Conservation (phyloP, 345 rosid genomes). For the Punica granatum region DNA sequence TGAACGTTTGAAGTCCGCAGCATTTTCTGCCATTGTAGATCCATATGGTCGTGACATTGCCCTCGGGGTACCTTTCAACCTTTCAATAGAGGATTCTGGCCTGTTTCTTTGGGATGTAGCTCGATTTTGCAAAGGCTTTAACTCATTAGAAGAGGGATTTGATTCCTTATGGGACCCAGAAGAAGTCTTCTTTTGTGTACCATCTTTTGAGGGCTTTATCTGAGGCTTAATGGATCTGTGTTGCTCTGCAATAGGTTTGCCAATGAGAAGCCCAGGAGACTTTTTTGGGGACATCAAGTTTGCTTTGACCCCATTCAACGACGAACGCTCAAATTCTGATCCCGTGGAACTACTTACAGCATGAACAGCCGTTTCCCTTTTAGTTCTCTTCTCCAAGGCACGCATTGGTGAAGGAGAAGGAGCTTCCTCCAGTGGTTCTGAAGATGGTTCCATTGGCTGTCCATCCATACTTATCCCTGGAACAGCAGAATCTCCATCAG, state of each 20-base stretch:
- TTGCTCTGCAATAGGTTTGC: constrained; percentile 33
- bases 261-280: constrained; percentile 32
- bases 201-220: constrained; percentile 30
- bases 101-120: constrained; percentile 34
- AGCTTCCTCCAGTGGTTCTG: constrained; percentile 23
- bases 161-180: constrained; percentile 34
- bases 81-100: constrained; percentile 41
- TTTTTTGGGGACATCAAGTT: constrained; percentile 39
- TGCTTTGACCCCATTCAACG: constrained; percentile 33
- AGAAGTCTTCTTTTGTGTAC: constrained; percentile 36
- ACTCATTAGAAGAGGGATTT: constrained; percentile 25
- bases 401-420: constrained; percentile 21
- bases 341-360: constrained; percentile 28
- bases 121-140: constrained; percentile 37
- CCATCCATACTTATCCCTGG: constrained; percentile 26
- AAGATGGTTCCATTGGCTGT: constrained; percentile 22
- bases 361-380: constrained; percentile 13
- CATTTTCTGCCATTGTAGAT: constrained; percentile 28
- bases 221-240: constrained; percentile 31
- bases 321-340: constrained; percentile 26
- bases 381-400: constrained; percentile 25
- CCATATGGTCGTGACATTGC: constrained; percentile 26
- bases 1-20: constrained; percentile 26
- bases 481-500: constrained; percentile 19
- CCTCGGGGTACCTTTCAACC: constrained; percentile 40